Conservation (phyloP, 148 eudicot species). For the Drosera capensis region DNA sequence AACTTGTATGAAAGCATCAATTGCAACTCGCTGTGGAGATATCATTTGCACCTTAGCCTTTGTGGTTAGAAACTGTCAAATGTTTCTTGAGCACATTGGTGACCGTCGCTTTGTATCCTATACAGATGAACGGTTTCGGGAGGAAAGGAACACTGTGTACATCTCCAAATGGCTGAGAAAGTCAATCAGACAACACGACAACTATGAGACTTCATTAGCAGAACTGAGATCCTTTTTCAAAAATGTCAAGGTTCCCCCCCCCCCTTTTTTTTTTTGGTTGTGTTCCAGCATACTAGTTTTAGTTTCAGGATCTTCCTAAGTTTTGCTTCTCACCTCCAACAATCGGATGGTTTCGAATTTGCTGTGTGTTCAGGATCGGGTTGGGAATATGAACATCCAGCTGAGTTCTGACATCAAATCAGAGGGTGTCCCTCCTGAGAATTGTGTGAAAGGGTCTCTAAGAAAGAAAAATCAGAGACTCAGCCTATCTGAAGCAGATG, state of each 20-base stretch:
- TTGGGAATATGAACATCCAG: conserved; percentile 18
- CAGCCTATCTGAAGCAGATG: conserved; percentile 14
- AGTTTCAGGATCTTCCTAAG: not conserved
- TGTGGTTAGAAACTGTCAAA: too few species aligned
- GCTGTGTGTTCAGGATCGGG: conserved; percentile 26
- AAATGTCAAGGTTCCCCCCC: conserved; percentile 68
- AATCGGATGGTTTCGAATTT: conserved; percentile 1
- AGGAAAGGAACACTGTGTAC: conserved; percentile 48
- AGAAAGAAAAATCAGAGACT: conserved; percentile 21
- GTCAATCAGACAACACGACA: conserved; percentile 52
- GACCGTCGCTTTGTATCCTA: not conserved
- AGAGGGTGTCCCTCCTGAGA: conserved; percentile 20
- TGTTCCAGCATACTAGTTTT: too few species aligned
- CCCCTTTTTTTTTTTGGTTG: too few species aligned
- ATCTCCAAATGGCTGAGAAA: conserved; percentile 93
- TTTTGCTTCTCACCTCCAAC: not conserved
- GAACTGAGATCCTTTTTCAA: conserved; percentile 58
- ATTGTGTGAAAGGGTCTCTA: conserved; percentile 14
- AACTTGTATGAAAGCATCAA: too few species aligned
- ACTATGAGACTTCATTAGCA: conserved; percentile 50
- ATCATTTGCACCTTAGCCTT: too few species aligned
- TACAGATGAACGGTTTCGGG: conserved; percentile 80
- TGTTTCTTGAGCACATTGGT: not conserved
- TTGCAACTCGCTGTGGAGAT: too few species aligned
- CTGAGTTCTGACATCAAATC: conserved; percentile 20